Conservation (phyloP, 805 yeast genomes). For the Jamesozyma lodderae region DNA sequence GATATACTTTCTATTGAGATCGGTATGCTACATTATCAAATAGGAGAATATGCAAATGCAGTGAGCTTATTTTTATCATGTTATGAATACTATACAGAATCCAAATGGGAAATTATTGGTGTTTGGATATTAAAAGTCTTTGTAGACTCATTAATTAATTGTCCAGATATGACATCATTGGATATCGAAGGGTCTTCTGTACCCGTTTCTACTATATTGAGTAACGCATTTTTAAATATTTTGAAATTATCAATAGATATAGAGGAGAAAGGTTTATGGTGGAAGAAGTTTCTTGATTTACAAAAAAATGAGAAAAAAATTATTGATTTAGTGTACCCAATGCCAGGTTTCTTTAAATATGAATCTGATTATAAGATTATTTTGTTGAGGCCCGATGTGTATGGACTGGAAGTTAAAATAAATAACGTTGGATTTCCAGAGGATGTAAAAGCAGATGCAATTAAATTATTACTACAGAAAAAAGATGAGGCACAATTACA, state of each 20-base stretch:
- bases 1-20: constrained; percentile 72
- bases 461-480: constrained; percentile 15
- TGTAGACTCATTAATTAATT: constrained; percentile 50
- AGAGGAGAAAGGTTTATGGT: constrained; percentile 16
- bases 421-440: constrained; percentile 13
- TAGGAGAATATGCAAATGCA: constrained; percentile 49
- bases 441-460: constrained; percentile 10
- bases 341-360: constrained; percentile 18
- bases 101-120: constrained; percentile 73
- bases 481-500: constrained; percentile 1
- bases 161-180: constrained; percentile 14
- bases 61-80: constrained; percentile 56
- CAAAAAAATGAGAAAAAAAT: constrained; percentile 7
- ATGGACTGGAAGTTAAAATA: constrained; percentile 14
- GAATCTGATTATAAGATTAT: constrained; percentile 4
- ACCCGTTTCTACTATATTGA: constrained; percentile 19
- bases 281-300: constrained; percentile 21
- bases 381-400: constrained; percentile 13
- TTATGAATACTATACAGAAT: constrained; percentile 53
- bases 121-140: constrained; percentile 55
- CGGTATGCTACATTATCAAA: constrained; percentile 58
- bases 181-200: constrained; percentile 21
- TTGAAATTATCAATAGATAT: constrained; percentile 14
- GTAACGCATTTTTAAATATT: constrained; percentile 26
- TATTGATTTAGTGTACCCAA: constrained; percentile 17